Conservation (phyloP, 192 early-diverging fungal genomes). For the Chytriomyces confervae region DNA sequence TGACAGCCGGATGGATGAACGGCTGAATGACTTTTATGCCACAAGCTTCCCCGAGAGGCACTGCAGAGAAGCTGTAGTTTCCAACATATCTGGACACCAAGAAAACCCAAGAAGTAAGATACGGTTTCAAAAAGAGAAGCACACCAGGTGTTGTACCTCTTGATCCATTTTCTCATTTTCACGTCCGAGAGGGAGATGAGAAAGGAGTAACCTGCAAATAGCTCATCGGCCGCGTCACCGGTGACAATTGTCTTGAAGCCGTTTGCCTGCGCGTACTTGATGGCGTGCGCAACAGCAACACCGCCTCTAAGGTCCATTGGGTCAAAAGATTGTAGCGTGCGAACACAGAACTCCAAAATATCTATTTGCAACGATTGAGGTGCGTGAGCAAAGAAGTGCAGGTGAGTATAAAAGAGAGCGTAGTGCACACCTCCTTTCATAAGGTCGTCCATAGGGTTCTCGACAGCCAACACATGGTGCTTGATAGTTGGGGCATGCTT, state of each 20-base stretch:
- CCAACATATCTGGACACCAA: background rate
- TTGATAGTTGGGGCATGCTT: constrained; percentile 52
- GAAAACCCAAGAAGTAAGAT: too few species aligned
- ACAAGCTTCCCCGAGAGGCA: constrained; percentile 52
- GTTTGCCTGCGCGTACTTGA: constrained; percentile 50
- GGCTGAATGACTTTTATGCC: constrained; percentile 72
- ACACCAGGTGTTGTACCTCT: background rate
- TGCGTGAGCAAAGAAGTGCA: background rate
- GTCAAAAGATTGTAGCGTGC: constrained; percentile 67
- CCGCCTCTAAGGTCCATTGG: constrained; percentile 75
- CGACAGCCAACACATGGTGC: constrained; percentile 52
- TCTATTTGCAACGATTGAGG: constrained; percentile 21
- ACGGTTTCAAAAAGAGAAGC: too few species aligned
- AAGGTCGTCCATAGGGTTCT: constrained; percentile 36
- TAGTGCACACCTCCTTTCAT: background rate
- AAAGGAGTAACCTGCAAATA: constrained; percentile 76
- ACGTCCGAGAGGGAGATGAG: constrained; percentile 58
- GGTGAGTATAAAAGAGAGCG: background rate
- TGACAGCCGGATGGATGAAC: constrained; percentile 58
- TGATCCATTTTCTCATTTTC: constrained; percentile 54
- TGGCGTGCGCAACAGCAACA: constrained; percentile 60
- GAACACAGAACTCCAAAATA: constrained; percentile 58
- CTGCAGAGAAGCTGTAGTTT: constrained; percentile 66
- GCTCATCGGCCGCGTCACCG: constrained; percentile 74
- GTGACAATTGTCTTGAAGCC: constrained; percentile 60